Evolutionary conservation across 1,284 basidiomycete species (phyloP).

Genomic region (Heliocybe sulcata): DNA sequence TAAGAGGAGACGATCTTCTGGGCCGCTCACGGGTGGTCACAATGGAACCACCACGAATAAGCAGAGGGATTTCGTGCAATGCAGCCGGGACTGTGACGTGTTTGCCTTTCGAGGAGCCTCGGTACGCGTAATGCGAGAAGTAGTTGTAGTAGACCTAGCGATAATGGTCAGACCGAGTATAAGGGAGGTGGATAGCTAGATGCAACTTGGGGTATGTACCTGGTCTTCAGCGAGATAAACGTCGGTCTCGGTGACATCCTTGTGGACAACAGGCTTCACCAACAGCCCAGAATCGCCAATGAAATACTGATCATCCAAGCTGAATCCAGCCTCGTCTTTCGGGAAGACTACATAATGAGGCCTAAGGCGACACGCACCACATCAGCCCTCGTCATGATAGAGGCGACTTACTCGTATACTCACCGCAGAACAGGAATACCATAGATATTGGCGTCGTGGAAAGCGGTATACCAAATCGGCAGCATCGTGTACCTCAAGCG

Average conservation of each 20-base stretch:
- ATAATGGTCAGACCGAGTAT: neutral
- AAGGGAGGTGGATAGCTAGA: constrained; percentile 2
- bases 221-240: constrained; percentile 90
- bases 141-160: constrained; percentile 93
- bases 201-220: constrained; percentile 24
- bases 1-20: constrained; percentile 79
- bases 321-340: constrained; percentile 77
- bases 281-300: constrained; percentile 85
- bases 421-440: constrained; percentile 80
- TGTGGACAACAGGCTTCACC: constrained; percentile 84
- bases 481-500: constrained; percentile 85
- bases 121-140: constrained; percentile 66
- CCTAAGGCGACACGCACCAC: constrained; percentile 27
- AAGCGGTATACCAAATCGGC: constrained; percentile 95
- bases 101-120: constrained; percentile 55
- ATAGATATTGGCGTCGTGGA: constrained; percentile 76
- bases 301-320: constrained; percentile 93
- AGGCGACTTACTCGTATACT: constrained; percentile 11
- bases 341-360: constrained; percentile 96
- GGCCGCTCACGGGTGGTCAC: constrained; percentile 83
- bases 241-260: constrained; percentile 62
- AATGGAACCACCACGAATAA: constrained; percentile 92
- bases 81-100: constrained; percentile 71
- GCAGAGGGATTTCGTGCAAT: constrained; percentile 76
- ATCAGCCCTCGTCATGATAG: neutral